phyloP scores from a whole-genome alignment of 176 grass and related monocot species.

The Aegilops umbellulata region DNA sequence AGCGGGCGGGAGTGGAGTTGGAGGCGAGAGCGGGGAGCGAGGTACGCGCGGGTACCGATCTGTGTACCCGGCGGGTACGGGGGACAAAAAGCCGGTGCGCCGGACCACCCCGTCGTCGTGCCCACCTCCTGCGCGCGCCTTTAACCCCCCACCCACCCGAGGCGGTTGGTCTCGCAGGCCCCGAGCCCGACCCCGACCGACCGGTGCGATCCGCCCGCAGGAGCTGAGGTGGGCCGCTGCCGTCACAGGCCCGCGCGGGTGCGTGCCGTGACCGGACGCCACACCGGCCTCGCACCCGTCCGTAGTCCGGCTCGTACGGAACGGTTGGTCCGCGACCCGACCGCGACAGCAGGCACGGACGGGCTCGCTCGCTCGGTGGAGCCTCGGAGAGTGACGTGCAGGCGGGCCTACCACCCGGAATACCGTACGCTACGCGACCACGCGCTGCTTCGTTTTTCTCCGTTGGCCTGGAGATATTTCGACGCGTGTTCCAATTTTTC shows the following conservation, averaged over 20 bases:
- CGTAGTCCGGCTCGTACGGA: slow-evolving; percentile 15
- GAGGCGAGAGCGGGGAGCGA: background rate
- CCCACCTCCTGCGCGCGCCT: background rate
- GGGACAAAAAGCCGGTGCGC: slow-evolving; percentile 24
- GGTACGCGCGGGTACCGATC: slow-evolving; percentile 18
- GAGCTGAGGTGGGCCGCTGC: background rate
- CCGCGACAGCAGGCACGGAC: background rate
- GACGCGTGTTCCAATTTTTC: background rate
- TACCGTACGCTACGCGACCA: background rate
- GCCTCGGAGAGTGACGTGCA: background rate
- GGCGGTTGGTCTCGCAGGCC: background rate
- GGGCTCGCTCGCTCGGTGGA: background rate
- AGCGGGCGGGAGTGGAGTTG: too few relatives aligned
- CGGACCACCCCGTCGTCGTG: too few relatives aligned
- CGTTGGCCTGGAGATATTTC: background rate
- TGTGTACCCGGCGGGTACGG: slow-evolving; percentile 32
- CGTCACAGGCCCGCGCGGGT: background rate
- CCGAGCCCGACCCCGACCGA: background rate
- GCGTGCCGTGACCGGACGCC: background rate
- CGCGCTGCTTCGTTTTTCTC: background rate
- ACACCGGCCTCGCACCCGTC: background rate
- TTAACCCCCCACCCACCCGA: too few relatives aligned
- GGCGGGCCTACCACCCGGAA: background rate
- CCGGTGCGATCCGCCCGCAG: background rate
- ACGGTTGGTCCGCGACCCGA: background rate